Percentiles rank a stretch among this genome's conserved stretches.
Evolutionary conservation across 2,329 filamentous ascomycete genomes (phyloP).

Genomic region (Helotiales sp.): DNA sequence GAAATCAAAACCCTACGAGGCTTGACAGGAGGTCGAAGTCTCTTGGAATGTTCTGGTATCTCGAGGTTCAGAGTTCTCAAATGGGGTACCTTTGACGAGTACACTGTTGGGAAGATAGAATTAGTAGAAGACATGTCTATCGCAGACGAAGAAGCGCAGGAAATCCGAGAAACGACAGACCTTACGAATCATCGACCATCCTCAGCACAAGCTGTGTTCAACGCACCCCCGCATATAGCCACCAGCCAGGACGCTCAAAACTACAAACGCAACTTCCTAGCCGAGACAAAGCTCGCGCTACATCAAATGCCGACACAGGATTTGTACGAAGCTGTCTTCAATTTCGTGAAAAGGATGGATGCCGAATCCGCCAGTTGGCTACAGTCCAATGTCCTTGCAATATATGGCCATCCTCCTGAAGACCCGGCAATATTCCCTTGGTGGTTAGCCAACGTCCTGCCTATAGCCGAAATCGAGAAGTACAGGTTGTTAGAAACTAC

Average conservation of each 20-base stretch:
- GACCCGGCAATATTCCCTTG: constrained; percentile 81
- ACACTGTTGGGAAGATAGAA: constrained; percentile 73
- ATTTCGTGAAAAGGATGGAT: constrained; percentile 70
- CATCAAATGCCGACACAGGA: constrained; percentile 69
- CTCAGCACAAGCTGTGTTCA: constrained; percentile 24
- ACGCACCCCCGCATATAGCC: constrained; percentile 16
- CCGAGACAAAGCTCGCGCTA: constrained; percentile 32
- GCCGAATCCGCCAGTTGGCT: constrained; percentile 73
- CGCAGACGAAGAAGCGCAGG: constrained; percentile 75
- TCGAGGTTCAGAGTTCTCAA: constrained; percentile 73
- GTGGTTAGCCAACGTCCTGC: constrained; percentile 85
- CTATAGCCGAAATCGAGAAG: constrained; percentile 75
- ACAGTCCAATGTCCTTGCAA: constrained; percentile 66
- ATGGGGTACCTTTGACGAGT: constrained; percentile 70
- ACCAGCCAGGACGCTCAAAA: background rate
- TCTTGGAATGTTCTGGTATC: constrained; percentile 75
- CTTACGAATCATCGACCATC: constrained; percentile 1
- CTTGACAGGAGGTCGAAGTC: constrained; percentile 76
- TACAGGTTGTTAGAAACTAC: constrained; percentile 72
- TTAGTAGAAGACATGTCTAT: constrained; percentile 79
- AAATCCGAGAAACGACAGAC: constrained; percentile 63
- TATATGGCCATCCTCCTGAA: constrained; percentile 73
- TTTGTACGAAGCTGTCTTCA: constrained; percentile 63
- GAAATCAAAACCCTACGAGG: constrained; percentile 73
- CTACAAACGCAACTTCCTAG: background rate